phyloP scores from a whole-genome alignment of 495 filamentous ascomycete species.

The Thermothielavioides terrestris region DNA sequence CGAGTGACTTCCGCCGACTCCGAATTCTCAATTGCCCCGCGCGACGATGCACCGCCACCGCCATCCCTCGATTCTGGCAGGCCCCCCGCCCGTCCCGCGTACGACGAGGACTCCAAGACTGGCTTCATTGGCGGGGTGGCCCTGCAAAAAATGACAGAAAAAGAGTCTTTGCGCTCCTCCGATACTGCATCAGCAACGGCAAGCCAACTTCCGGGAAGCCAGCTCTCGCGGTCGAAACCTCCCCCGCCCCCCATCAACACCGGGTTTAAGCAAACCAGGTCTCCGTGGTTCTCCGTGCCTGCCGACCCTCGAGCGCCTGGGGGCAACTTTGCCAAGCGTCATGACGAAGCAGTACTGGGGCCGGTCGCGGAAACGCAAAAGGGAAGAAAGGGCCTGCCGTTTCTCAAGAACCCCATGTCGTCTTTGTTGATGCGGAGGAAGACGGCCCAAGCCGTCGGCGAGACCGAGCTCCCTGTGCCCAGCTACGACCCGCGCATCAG shows the following conservation, averaged over 20 bases:
- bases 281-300: slow-evolving; percentile 33
- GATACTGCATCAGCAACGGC: slow-evolving; percentile 14
- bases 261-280: slow-evolving; percentile 20
- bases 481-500: slow-evolving; percentile 74
- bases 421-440: slow-evolving; percentile 35
- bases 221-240: slow-evolving; percentile 19
- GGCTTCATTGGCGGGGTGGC: slow-evolving; percentile 37
- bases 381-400: slow-evolving; percentile 43
- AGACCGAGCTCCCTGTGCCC: slow-evolving; percentile 37
- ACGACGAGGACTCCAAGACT: slow-evolving; percentile 18
- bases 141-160: too few relatives aligned
- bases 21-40: slow-evolving; percentile 9
- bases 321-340: not conserved
- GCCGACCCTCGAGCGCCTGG: slow-evolving; percentile 21
- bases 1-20: slow-evolving; percentile 36
- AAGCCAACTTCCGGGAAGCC: slow-evolving; percentile 15
- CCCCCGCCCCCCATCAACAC: slow-evolving; percentile 28
- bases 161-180: too few relatives aligned
- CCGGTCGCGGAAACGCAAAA: slow-evolving; percentile 48
- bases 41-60: slow-evolving; percentile 12
- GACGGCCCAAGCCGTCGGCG: slow-evolving; percentile 34
- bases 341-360: slow-evolving; percentile 39
- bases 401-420: slow-evolving; percentile 44
- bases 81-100: slow-evolving; percentile 17
- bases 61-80: slow-evolving; percentile 22